Conservation (phyloP, 2,329 filamentous ascomycete species). For the Apiospora marii region DNA sequence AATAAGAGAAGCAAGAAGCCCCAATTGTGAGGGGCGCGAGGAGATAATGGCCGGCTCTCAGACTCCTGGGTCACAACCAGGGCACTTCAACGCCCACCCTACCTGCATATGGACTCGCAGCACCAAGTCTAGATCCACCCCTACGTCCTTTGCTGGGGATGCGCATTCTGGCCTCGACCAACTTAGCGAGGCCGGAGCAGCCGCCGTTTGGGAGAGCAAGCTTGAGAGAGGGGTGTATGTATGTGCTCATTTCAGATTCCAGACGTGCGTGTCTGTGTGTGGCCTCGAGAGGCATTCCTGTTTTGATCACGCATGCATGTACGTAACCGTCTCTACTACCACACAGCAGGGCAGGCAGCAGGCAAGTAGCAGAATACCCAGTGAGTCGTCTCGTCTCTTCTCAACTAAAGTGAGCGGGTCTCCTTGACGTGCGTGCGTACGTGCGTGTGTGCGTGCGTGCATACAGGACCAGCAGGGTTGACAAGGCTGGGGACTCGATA, state of each 20-base stretch:
- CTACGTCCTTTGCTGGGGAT: neutral
- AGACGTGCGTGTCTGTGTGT: neutral
- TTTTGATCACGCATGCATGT: too few relatives aligned
- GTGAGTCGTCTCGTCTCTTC: neutral
- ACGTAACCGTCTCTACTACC: too few relatives aligned
- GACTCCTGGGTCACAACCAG: constrained; percentile 7
- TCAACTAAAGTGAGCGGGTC: neutral
- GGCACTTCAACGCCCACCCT: neutral
- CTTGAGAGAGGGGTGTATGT: neutral
- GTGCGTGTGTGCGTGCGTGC: constrained; percentile 4
- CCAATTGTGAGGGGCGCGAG: neutral
- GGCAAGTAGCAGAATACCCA: too few relatives aligned
- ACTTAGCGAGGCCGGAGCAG: neutral
- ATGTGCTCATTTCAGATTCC: neutral
- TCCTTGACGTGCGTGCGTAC: neutral
- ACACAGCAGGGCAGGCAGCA: neutral
- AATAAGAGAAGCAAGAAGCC: neutral
- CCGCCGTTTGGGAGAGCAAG: neutral
- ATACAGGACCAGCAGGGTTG: constrained; percentile 10
- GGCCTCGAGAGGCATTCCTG: too few relatives aligned
- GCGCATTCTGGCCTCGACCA: neutral
- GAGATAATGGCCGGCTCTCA: constrained; percentile 3
- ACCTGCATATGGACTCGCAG: neutral
- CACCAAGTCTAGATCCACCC: neutral
- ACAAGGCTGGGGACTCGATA: neutral